Base-by-base conservation (phyloP, 2,329 filamentous ascomycete genomes). In the Proliferodiscus dingleyae region DNA sequence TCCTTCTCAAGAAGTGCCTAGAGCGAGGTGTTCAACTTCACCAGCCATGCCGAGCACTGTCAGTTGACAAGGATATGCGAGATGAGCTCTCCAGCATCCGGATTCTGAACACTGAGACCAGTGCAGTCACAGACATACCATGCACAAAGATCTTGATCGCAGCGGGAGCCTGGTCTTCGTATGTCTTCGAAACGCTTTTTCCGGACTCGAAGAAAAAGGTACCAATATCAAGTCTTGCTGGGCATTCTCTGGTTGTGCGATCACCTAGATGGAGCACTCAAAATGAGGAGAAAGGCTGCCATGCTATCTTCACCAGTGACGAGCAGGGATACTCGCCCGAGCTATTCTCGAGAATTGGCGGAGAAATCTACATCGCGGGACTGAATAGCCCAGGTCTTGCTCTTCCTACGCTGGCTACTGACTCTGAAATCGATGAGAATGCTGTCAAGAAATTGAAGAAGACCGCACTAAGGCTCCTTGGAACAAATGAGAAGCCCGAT, bases 341-440 rank as follows among this genome's bases (percentile, higher is more conserved):
- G 63, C 70, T 87, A 9, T 89, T 87, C 63, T 80, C 80, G 1
- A 72, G 87, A 9, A 58, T 75, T 3, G 79, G 78, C 7, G 82
- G 80, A 1, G 77, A 87, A 45, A 77, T 91, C 16, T 91, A 87
- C 63, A 67, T 91, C 26, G 83, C 83, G 0, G 87, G 87, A 0
- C 62, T 90, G 29, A 90, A 91, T 60, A 78, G 74, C 28, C 67
- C 74, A 0, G 62, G 59, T 1, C 72, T 85, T 4, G 73, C 78
- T 0, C 66, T 91, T 8, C 86, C 87, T 0, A 64, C 69, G 1
- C 54, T 72, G 3, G 73, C 81, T 0, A 73, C 71, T 0, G 71
- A 77, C 36, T 67, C 71, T 0, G 65, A 67, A 41, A 67, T 77
- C n/a, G 68, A 73, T 10, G 58, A 62, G 1, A 60, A 67, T 10